Evolutionary conservation across 495 filamentous ascomycete genomes (phyloP).

Genomic region (Sphaerosporella brunnea): DNA sequence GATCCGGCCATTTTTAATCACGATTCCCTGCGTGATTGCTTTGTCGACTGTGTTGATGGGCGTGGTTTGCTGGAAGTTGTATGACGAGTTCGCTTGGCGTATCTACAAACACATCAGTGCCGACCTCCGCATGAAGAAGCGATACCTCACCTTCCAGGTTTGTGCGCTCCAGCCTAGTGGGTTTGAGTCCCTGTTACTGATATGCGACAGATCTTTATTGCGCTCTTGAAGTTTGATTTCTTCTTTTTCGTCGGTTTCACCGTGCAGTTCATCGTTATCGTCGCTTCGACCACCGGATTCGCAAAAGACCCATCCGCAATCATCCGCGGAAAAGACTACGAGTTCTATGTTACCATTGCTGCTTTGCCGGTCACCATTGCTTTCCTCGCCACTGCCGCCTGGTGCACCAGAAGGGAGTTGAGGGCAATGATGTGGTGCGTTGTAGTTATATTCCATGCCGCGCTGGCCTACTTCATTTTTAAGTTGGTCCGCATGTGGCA

Average conservation of each 20-base stretch:
- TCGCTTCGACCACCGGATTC: constrained; percentile 38
- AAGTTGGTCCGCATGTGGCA: constrained; percentile 93
- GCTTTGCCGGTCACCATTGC: constrained; percentile 80
- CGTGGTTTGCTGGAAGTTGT: constrained; percentile 77
- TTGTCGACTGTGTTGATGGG: constrained; percentile 53
- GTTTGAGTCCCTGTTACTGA: constrained; percentile 24
- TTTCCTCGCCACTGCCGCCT: constrained; percentile 69
- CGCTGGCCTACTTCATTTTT: constrained; percentile 91
- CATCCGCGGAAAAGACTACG: constrained; percentile 32
- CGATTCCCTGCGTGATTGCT: constrained; percentile 69
- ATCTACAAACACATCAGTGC: constrained; percentile 99
- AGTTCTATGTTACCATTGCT: constrained; percentile 71
- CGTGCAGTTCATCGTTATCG: constrained; percentile 89
- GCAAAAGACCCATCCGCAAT: background rate
- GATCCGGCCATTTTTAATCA: constrained; percentile 58
- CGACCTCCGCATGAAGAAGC: constrained; percentile 87
- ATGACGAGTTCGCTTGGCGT: constrained; percentile 97
- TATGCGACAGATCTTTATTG: constrained; percentile 69
- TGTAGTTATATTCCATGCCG: constrained; percentile 77
- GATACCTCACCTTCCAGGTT: constrained; percentile 94
- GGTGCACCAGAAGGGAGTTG: constrained; percentile 67
- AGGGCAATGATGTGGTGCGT: constrained; percentile 55
- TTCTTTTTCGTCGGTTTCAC: constrained; percentile 99
- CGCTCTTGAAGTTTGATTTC: constrained; percentile 95
- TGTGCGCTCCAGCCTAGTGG: constrained; percentile 11